Base-by-base conservation (phyloP, 2,329 filamentous ascomycete genomes). In the Fusarium metavorans region DNA sequence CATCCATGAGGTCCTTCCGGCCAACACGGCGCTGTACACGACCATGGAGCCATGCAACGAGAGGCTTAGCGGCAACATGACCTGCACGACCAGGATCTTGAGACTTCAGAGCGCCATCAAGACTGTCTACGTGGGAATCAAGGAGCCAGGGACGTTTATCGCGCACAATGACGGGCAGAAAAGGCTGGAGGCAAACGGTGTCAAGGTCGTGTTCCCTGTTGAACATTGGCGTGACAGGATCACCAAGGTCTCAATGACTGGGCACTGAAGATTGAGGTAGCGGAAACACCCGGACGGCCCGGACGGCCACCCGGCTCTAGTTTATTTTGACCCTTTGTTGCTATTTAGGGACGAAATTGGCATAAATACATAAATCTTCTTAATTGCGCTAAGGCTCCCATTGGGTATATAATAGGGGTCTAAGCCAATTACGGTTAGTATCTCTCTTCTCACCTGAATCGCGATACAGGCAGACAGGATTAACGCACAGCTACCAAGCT, bases 241-340 rank as follows among this genome's bases (percentile, higher is more conserved):
- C 72, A 78, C 92, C 64, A 80, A 82, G 32, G 87, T 93, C 65
- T 91, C 92, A 4, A 90, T 87, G 75, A 89, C 89, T 43, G 92
- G 92, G 2, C 92, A 94, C 82, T 69, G 41, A 68, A 45, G 57
- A 64, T 6, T 39, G 6, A 43, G 45, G 57, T 30, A n/a, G 30
- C 11, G 43, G 37, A 39, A 20, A 37, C 27, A 50, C 35, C 45
- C 25, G 41, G n/a, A 64, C 48, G 45, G 30, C 25, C 34, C 57
- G n/a, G 64, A 25, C 23, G 20, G 45, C 20, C 20, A 48, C 16
- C 30, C 14, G 20, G 48, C n/a, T 20, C n/a, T 64, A 56, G 45
- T 16, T 37, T 54, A 54, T 39, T 39, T 39, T 39, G 16, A 18
- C 16, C 37, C 14, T 11, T 37, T 37, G 18, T 37, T 37, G 35